phyloP scores from a whole-genome alignment of 208 protist genomes.

The Trichomonas vaginalis region DNA sequence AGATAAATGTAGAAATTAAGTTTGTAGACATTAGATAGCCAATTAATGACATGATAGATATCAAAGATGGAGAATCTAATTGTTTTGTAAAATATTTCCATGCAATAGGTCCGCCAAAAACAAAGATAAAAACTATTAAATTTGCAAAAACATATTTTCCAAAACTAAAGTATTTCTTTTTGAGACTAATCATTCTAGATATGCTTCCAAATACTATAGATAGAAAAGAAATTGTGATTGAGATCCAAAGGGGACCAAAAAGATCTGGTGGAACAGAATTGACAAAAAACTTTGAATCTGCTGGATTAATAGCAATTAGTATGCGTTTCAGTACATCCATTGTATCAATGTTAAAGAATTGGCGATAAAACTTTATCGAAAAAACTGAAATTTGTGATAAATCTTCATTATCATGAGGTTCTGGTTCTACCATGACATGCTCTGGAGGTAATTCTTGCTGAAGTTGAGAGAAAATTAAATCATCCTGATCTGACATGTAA shows the following conservation, averaged over 20 bases:
- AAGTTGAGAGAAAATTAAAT: neutral
- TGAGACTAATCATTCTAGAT: neutral
- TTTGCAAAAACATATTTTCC: neutral
- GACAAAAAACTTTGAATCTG: neutral
- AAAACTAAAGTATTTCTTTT: neutral
- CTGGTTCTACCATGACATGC: neutral
- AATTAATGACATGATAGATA: neutral
- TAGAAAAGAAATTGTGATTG: neutral
- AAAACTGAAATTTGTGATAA: neutral
- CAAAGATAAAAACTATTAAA: neutral
- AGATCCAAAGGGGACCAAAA: neutral
- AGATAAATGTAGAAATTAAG: neutral
- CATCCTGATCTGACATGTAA: neutral
- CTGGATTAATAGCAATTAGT: neutral
- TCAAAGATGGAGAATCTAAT: neutral
- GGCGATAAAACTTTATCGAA: neutral
- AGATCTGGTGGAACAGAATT: neutral
- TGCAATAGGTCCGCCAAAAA: neutral
- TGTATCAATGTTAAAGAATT: neutral
- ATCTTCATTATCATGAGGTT: neutral
- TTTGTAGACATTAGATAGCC: neutral
- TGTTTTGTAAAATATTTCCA: neutral
- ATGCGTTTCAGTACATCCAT: neutral
- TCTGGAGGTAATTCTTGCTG: neutral
- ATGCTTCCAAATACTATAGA: neutral